These are phyloP conservation scores for Plantago major DNA, from an alignment of 257 asterid species.

Conservation along the genomic window DNA sequence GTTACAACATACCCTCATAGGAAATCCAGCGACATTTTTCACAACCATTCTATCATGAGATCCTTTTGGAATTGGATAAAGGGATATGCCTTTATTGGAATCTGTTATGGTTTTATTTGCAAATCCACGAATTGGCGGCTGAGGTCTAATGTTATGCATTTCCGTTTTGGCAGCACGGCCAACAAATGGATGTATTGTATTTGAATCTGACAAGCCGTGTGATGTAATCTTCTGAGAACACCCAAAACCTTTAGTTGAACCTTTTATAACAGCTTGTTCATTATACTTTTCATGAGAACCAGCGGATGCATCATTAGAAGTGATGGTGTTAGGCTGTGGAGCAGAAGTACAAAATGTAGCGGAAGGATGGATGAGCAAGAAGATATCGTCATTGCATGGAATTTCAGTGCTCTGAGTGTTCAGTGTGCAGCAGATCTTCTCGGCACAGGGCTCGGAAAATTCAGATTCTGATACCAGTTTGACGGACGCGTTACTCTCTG, in stretches of 20 bases:
- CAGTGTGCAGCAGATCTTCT: slow-evolving; percentile 49
- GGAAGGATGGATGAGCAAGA: slow-evolving; percentile 92
- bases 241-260: slow-evolving; percentile 31
- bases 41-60: slow-evolving; percentile 29
- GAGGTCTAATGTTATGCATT: slow-evolving; percentile 33
- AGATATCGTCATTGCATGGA: slow-evolving; percentile 98
- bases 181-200: slow-evolving; percentile 24
- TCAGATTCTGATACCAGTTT: slow-evolving; percentile 36
- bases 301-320: slow-evolving; percentile 32
- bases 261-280: slow-evolving; percentile 41
- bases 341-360: slow-evolving; percentile 52
- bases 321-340: slow-evolving; percentile 34
- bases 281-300: slow-evolving; percentile 33
- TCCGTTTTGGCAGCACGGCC: slow-evolving; percentile 40
- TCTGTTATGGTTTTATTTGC: slow-evolving; percentile 34
- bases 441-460: slow-evolving; percentile 38
- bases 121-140: slow-evolving; percentile 33
- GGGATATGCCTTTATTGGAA: slow-evolving; percentile 33
- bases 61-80: slow-evolving; percentile 30
- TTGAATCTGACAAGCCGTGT: slow-evolving; percentile 31
- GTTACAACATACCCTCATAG: slow-evolving; percentile 31
- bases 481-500: slow-evolving; percentile 40
- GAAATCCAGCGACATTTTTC: slow-evolving; percentile 45
- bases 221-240: slow-evolving; percentile 52
- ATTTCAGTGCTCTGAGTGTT: slow-evolving; percentile 89